Evolutionary conservation across 2,329 filamentous ascomycete genomes (phyloP).

Genomic region (Aureobasidium namibiae): DNA sequence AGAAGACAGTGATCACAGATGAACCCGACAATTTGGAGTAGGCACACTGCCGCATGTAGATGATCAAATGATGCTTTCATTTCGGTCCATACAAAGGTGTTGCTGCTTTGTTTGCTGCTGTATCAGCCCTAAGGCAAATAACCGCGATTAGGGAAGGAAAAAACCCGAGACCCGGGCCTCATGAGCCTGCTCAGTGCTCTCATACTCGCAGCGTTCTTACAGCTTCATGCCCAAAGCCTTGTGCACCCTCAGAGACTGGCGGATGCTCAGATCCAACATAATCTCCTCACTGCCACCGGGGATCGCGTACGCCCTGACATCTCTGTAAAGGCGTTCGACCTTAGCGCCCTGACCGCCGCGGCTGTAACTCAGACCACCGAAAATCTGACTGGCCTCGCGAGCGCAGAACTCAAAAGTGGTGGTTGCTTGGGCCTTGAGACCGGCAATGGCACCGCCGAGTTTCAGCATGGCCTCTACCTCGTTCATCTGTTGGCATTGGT

Average conservation of each 20-base stretch:
- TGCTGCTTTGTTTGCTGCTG: neutral
- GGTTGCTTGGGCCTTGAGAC: slow-evolving; percentile 88
- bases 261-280: slow-evolving; percentile 93
- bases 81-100: neutral
- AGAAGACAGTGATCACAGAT: neutral
- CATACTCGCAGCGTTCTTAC: slow-evolving; percentile 36
- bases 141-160: neutral
- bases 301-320: slow-evolving; percentile 90
- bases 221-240: slow-evolving; percentile 94
- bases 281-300: slow-evolving; percentile 96
- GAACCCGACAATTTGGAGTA: neutral
- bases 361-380: slow-evolving; percentile 86
- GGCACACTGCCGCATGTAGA: neutral
- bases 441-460: slow-evolving; percentile 86
- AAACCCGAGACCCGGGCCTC: neutral
- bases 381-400: slow-evolving; percentile 93
- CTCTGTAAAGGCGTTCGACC: slow-evolving; percentile 87
- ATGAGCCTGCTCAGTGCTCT: neutral
- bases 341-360: slow-evolving; percentile 91
- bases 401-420: slow-evolving; percentile 97
- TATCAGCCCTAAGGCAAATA: neutral
- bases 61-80: neutral
- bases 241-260: slow-evolving; percentile 80
- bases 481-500: slow-evolving; percentile 85
- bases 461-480: slow-evolving; percentile 94